A percentile compares a stretch with the other conserved stretches of the same genome.
These are phyloP conservation scores for Flueggea neowawraea DNA, from an alignment of 441 rosid species.

Conservation along the genomic window DNA sequence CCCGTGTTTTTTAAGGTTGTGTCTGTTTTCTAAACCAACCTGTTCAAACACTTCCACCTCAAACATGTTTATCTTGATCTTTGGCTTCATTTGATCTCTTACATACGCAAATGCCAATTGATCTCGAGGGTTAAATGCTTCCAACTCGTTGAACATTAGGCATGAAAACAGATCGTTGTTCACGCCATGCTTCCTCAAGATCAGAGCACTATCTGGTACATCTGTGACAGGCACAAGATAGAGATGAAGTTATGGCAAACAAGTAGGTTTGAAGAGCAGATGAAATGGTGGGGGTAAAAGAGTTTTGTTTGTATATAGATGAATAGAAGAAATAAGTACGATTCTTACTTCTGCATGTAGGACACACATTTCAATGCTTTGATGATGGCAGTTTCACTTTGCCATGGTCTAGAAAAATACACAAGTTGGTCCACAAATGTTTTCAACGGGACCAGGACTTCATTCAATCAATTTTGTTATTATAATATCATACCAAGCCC, in stretches of 20 bases:
- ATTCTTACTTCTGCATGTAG: not conserved
- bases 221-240: slow-evolving; percentile 29
- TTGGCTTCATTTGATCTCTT: slow-evolving; percentile 60
- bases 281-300: no score
- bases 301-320: no score
- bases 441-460: no score
- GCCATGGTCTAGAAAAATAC: no score
- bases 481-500: no score
- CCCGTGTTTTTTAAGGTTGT: slow-evolving; percentile 42
- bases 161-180: slow-evolving; percentile 69
- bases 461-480: no score
- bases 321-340: no score
- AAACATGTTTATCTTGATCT: slow-evolving; percentile 70
- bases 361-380: not conserved
- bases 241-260: not conserved
- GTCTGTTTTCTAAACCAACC: slow-evolving; percentile 69
- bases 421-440: no score
- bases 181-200: slow-evolving; percentile 58
- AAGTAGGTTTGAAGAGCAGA: no score
- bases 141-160: slow-evolving; percentile 75
- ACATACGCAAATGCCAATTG: slow-evolving; percentile 79
- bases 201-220: slow-evolving; percentile 79
- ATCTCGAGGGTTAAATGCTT: slow-evolving; percentile 82
- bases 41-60: slow-evolving; percentile 80
- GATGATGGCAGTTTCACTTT: no score